These are phyloP conservation scores for Gastrolobium villosum DNA, from an alignment of 306 rosid genomes.

Conservation along the genomic window DNA sequence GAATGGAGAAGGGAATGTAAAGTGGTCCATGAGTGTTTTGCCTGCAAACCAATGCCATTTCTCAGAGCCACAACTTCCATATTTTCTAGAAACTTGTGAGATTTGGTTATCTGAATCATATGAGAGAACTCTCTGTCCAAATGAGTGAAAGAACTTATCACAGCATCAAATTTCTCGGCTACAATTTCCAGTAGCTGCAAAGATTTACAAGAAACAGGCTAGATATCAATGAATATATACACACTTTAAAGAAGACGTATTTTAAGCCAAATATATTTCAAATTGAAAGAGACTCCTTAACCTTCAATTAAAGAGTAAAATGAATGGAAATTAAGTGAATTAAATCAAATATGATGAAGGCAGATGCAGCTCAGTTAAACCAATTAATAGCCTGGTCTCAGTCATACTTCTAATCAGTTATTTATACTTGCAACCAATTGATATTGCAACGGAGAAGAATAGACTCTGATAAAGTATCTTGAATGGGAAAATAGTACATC, in stretches of 20 bases:
- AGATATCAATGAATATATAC: conserved; percentile 12
- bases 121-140: conserved; percentile 88
- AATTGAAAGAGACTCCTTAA: conserved; percentile 32
- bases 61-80: conserved; percentile 65
- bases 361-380: conserved; percentile 17
- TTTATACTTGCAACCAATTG: conserved; percentile 27
- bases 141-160: conserved; percentile 86
- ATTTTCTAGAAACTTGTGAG: conserved; percentile 76
- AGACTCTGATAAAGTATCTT: neutral
- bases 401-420: neutral
- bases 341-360: conserved; percentile 15
- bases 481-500: neutral
- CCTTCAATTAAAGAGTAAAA: conserved; percentile 28
- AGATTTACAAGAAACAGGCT: conserved; percentile 41
- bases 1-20: conserved; percentile 98
- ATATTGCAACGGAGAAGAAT: conserved; percentile 14
- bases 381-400: conserved; percentile 5
- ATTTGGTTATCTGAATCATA: conserved; percentile 85
- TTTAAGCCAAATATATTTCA: conserved; percentile 34
- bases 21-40: conserved; percentile 85
- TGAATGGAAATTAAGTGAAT: conserved; percentile 12
- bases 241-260: neutral
- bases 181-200: conserved; percentile 88
- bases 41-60: conserved; percentile 76
- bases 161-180: conserved; percentile 84